Conservation (phyloP, 768 basidiomycete species). For the Suillus spraguei region DNA sequence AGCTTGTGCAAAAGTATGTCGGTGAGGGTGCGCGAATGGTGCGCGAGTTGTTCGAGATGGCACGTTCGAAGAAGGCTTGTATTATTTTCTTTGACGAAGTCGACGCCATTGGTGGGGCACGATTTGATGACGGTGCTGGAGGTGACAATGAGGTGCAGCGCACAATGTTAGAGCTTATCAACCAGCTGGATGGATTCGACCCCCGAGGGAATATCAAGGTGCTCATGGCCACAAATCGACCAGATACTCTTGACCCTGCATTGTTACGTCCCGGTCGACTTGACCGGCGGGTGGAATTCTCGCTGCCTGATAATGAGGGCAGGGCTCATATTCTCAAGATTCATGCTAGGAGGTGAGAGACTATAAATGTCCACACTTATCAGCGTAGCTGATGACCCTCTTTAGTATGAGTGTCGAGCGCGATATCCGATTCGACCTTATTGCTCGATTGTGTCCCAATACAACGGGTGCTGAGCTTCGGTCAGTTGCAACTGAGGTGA, state of each 20-base stretch:
- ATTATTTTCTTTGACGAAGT: constrained; percentile 99
- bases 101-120: constrained; percentile 96
- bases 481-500: constrained; percentile 93
- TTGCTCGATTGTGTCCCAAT: constrained; percentile 95
- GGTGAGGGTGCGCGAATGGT: constrained; percentile 99
- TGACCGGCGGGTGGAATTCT: constrained; percentile 97
- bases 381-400: not conserved
- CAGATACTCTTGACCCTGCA: constrained; percentile 97
- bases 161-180: constrained; percentile 99
- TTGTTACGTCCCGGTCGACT: constrained; percentile 93
- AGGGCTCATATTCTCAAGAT: constrained; percentile 96
- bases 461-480: constrained; percentile 98
- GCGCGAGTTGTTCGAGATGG: constrained; percentile 98
- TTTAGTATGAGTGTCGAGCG: constrained; percentile 94
- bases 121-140: constrained; percentile 98
- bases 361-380: constrained; percentile 3
- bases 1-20: constrained; percentile 99
- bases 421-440: constrained; percentile 96
- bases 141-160: constrained; percentile 99
- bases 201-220: constrained; percentile 99
- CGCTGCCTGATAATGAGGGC: constrained; percentile 92
- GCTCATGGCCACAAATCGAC: constrained; percentile 99
- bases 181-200: constrained; percentile 98
- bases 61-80: constrained; percentile 96
- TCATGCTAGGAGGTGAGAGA: constrained; percentile 84